These are phyloP conservation scores for Picea engelmannii DNA, from an alignment of 83 land plant genomes.

Conservation along the genomic window DNA sequence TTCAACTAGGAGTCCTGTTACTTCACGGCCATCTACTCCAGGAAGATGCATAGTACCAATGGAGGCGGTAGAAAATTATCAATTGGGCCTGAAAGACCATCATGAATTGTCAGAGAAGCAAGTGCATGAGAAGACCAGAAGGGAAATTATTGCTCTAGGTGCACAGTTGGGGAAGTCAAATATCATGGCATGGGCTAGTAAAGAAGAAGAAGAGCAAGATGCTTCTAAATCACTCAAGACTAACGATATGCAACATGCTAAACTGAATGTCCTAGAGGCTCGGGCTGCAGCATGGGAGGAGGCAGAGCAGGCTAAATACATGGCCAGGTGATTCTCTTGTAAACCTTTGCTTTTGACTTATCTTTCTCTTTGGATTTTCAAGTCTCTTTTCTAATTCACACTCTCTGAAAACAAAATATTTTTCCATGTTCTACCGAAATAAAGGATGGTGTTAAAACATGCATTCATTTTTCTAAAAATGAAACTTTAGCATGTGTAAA, in stretches of 20 bases:
- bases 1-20: slow-evolving; percentile 48
- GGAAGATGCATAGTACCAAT: slow-evolving; percentile 18
- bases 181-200: slow-evolving; percentile 17
- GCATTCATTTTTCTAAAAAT: neutral
- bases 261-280: slow-evolving; percentile 38
- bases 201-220: slow-evolving; percentile 25
- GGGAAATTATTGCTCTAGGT: slow-evolving; percentile 16
- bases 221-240: slow-evolving; percentile 16
- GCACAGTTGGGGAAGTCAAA: slow-evolving; percentile 21
- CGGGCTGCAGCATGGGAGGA: slow-evolving; percentile 80
- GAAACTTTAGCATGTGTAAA: neutral
- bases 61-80: neutral
- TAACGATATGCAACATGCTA: slow-evolving; percentile 11
- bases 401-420: neutral
- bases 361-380: neutral
- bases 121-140: slow-evolving; percentile 14
- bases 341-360: neutral
- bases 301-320: slow-evolving; percentile 75
- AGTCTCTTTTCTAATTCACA: neutral
- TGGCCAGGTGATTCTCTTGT: slow-evolving; percentile 55
- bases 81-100: slow-evolving; percentile 3
- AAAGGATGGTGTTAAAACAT: neutral
- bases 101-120: neutral
- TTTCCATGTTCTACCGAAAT: neutral
- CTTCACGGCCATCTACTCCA: slow-evolving; percentile 57